Evolutionary conservation across 2,329 filamentous ascomycete genomes (phyloP).

Genomic region (Emergomyces orientalis): DNA sequence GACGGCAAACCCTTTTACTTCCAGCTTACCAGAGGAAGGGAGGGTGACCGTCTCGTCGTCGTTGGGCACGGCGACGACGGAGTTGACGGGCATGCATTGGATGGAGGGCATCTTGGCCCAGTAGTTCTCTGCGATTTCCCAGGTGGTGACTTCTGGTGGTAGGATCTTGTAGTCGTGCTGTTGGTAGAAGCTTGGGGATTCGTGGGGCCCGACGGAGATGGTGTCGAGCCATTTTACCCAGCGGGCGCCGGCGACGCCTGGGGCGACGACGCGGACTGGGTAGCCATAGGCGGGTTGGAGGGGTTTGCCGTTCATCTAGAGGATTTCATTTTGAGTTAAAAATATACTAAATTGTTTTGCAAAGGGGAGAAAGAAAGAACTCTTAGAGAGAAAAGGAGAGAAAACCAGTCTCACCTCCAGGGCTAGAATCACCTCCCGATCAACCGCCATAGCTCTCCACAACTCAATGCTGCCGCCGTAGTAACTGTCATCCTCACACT

Average conservation of each 20-base stretch:
- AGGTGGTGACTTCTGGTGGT: constrained; percentile 42
- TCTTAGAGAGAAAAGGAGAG: neutral
- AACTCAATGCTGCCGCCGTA: constrained; percentile 50
- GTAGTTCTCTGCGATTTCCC: constrained; percentile 43
- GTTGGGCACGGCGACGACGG: constrained; percentile 43
- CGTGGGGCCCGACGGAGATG: constrained; percentile 43
- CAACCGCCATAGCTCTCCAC: constrained; percentile 34
- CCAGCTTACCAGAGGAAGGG: constrained; percentile 35
- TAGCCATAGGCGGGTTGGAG: constrained; percentile 44
- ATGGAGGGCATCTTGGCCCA: constrained; percentile 45
- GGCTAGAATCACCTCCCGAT: constrained; percentile 41
- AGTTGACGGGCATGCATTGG: constrained; percentile 49
- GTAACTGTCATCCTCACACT: constrained; percentile 49
- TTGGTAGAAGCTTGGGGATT: constrained; percentile 49
- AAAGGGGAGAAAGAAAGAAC: no score
- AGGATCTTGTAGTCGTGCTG: constrained; percentile 52
- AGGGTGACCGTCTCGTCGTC: constrained; percentile 36
- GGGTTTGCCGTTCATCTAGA: constrained; percentile 43
- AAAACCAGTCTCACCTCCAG: constrained; percentile 31
- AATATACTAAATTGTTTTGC: neutral
- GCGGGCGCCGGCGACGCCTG: constrained; percentile 45
- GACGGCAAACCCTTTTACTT: constrained; percentile 48
- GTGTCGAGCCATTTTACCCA: constrained; percentile 50
- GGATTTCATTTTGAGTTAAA: neutral
- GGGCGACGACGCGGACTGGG: constrained; percentile 44